Evolutionary conservation across 768 basidiomycete species (phyloP).

Genomic region (Multifurca ochricompacta): DNA sequence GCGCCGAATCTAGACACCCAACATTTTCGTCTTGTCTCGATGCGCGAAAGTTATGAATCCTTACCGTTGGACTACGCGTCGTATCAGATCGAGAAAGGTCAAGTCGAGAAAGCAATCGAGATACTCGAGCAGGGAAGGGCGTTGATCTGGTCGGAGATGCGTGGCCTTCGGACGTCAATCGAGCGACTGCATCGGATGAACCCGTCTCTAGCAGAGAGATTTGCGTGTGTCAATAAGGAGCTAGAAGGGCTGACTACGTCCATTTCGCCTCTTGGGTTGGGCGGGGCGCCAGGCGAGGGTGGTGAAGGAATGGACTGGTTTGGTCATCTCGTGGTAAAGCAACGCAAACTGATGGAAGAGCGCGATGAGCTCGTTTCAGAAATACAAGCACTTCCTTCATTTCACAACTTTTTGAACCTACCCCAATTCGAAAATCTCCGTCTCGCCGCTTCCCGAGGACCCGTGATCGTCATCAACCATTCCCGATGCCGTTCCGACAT

Average conservation of each 20-base stretch:
- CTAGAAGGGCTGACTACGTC: too few species aligned
- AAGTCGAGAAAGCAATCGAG: not conserved
- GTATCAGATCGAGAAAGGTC: not conserved
- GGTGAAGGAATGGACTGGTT: not conserved
- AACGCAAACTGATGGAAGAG: not conserved
- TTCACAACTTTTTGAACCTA: not conserved
- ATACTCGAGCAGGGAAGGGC: too few species aligned
- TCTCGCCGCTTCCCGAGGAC: not conserved
- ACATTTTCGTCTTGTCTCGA: too few species aligned
- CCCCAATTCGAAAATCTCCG: not conserved
- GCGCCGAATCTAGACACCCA: too few species aligned
- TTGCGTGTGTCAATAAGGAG: too few species aligned
- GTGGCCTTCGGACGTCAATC: not conserved
- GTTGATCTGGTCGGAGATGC: too few species aligned
- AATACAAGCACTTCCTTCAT: not conserved
- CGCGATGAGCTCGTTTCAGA: not conserved
- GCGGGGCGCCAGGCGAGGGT: not conserved
- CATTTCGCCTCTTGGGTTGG: too few species aligned
- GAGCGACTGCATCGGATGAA: not conserved
- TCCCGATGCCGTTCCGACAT: too few species aligned
- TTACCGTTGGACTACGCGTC: too few species aligned
- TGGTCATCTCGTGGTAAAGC: conserved; percentile 28
- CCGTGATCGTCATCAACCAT: too few species aligned
- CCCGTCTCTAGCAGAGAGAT: not conserved
- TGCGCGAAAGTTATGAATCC: too few species aligned